phyloP scores from a whole-genome alignment of 2,329 filamentous ascomycete genomes.

The Tolypocladium nubicola region DNA sequence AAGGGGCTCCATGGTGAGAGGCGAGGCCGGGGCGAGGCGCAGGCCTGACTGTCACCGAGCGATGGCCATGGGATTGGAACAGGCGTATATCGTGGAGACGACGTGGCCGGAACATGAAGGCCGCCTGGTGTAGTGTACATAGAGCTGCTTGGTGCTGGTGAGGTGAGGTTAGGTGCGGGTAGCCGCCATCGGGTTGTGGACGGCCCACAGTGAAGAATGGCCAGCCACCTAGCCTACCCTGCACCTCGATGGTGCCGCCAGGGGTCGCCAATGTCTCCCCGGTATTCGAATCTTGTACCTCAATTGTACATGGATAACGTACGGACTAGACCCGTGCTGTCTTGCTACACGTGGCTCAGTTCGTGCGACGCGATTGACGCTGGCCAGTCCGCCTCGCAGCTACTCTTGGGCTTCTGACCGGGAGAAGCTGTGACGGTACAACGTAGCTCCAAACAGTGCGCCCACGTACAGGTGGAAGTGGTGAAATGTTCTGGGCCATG shows the following conservation, averaged over 20 bases:
- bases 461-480: not conserved
- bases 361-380: not conserved
- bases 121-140: not conserved
- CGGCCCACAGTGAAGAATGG: not conserved
- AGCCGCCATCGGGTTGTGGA: not conserved
- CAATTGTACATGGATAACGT: not conserved
- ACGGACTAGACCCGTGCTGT: not conserved
- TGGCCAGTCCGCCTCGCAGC: too few relatives aligned
- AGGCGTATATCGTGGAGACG: conserved; percentile 1
- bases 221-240: not conserved
- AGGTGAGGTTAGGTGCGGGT: not conserved
- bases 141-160: not conserved
- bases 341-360: not conserved
- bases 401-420: too few relatives aligned
- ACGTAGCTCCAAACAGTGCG: not conserved
- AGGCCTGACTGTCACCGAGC: not conserved
- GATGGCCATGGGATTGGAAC: not conserved
- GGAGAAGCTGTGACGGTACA: not conserved
- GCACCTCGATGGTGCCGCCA: not conserved
- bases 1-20: not conserved
- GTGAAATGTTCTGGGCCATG: not conserved
- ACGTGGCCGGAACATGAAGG: conserved; percentile 9
- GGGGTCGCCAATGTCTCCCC: not conserved
- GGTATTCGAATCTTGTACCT: not conserved
- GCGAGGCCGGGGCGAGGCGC: not conserved